A percentile compares a stretch with the other conserved stretches of the same genome.
Evolutionary conservation across 2,329 filamentous ascomycete species (phyloP).

Genomic region (Ceratocystis cubensis): DNA sequence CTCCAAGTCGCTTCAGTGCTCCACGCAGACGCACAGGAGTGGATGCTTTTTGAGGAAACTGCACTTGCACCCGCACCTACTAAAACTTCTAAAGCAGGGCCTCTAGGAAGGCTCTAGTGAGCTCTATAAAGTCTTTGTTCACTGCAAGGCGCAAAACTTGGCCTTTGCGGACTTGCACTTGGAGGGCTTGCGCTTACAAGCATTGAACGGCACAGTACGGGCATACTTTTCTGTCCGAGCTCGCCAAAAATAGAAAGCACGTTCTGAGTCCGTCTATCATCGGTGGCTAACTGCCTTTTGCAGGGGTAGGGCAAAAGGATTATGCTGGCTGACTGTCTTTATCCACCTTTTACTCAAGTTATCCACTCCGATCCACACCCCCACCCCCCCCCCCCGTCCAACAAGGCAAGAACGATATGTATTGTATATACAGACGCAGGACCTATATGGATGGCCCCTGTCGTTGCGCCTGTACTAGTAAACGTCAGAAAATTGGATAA

Average conservation of each 20-base stretch:
- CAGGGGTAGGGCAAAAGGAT: not conserved
- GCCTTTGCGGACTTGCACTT: not conserved
- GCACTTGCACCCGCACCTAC: conserved; percentile 6
- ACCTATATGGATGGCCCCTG: not conserved
- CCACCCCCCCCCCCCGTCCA: too few species aligned
- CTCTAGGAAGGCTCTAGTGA: not conserved
- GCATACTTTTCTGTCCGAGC: conserved; percentile 4
- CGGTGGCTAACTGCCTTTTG: not conserved
- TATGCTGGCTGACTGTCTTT: not conserved
- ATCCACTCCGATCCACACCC: too few species aligned
- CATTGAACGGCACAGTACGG: conserved; percentile 6
- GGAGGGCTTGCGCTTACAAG: not conserved
- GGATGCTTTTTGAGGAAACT: not conserved
- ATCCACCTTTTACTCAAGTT: not conserved
- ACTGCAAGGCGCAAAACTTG: conserved; percentile 1
- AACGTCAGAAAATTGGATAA: not conserved
- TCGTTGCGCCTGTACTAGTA: not conserved
- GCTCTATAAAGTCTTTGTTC: not conserved
- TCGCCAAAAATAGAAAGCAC: conserved; percentile 4
- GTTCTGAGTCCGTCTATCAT: not conserved
- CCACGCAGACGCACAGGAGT: not conserved
- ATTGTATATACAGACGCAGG: too few species aligned
- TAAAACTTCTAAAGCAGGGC: not conserved
- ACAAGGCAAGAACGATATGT: too few species aligned
- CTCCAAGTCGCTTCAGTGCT: not conserved